A percentile compares a stretch with the other conserved stretches of the same genome.
phyloP scores from a whole-genome alignment of 768 basidiomycete species.

The Termitomyces sp. region DNA sequence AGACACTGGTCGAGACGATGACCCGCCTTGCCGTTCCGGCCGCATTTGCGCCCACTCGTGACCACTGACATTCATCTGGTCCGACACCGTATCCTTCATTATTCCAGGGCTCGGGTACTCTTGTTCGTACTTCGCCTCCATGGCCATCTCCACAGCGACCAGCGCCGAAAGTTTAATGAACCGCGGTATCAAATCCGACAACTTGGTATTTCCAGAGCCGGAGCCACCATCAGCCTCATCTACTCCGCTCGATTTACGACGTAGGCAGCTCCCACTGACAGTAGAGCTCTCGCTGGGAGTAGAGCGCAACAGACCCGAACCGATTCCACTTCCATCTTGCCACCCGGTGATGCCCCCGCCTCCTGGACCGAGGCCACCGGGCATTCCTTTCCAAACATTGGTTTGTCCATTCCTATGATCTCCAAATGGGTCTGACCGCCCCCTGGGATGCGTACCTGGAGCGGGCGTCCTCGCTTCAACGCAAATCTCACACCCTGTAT shows the following conservation, averaged over 20 bases:
- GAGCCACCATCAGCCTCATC: slow-evolving; percentile 24
- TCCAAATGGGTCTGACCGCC: slow-evolving; percentile 14
- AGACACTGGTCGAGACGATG: slow-evolving; percentile 11
- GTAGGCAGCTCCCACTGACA: slow-evolving; percentile 49
- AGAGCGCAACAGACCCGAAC: slow-evolving; percentile 58
- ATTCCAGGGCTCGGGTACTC: slow-evolving; percentile 24
- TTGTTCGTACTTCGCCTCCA: slow-evolving; percentile 58
- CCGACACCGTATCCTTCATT: slow-evolving; percentile 22
- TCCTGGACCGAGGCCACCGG: slow-evolving; percentile 26
- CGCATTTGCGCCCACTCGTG: slow-evolving; percentile 13
- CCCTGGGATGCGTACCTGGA: slow-evolving; percentile 21
- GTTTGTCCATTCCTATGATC: slow-evolving; percentile 10
- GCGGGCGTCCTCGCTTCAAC: slow-evolving; percentile 48
- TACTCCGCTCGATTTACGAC: slow-evolving; percentile 34
- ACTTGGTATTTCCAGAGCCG: slow-evolving; percentile 47
- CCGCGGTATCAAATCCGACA: slow-evolving; percentile 59
- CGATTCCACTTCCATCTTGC: slow-evolving; percentile 71
- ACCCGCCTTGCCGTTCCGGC: slow-evolving; percentile 5
- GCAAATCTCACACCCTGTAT: slow-evolving; percentile 71
- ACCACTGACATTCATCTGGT: slow-evolving; percentile 13
- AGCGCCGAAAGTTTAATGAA: slow-evolving; percentile 77
- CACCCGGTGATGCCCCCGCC: slow-evolving; percentile 62
- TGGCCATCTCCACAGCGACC: slow-evolving; percentile 70
- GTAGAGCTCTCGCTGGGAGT: slow-evolving; percentile 52
- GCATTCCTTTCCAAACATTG: slow-evolving; percentile 27